phyloP scores from a whole-genome alignment of 2,329 filamentous ascomycete species.

The Emericellopsis atlantica region DNA sequence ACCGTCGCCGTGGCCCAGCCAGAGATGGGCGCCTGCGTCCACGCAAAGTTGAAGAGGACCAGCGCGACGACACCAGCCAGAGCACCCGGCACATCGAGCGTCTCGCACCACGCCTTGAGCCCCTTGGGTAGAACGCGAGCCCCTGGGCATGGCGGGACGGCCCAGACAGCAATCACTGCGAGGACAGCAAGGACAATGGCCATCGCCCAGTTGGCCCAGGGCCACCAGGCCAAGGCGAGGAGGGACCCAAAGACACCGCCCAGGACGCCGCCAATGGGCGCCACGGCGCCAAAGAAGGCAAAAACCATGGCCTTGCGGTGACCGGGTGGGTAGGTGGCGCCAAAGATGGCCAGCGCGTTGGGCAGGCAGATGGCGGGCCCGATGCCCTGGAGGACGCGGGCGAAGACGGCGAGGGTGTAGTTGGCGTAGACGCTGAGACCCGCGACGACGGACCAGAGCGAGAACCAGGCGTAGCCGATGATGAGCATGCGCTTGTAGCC shows the following conservation, averaged over 20 bases:
- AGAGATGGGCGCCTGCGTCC: conserved; percentile 49
- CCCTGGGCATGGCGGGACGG: conserved; percentile 18
- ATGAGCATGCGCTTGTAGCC: conserved; percentile 44
- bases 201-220: conserved; percentile 32
- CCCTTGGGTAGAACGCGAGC: conserved; percentile 3
- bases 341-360: conserved; percentile 51
- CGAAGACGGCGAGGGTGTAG: conserved; percentile 32
- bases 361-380: conserved; percentile 52
- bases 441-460: conserved; percentile 35
- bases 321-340: conserved; percentile 42
- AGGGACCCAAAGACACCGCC: conserved; percentile 26
- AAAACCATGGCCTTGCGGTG: conserved; percentile 49
- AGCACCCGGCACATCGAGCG: conserved; percentile 26
- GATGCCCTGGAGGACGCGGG: conserved; percentile 44
- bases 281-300: conserved; percentile 30
- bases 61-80: conserved; percentile 37
- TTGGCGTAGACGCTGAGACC: conserved; percentile 26
- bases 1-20: conserved; percentile 46
- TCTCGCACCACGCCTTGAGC: conserved; percentile 9
- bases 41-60: conserved; percentile 53
- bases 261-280: conserved; percentile 30
- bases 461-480: conserved; percentile 40
- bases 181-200: conserved; percentile 20
- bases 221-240: conserved; percentile 31
- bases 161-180: conserved; percentile 14